Conservation (phyloP, 192 early-diverging fungal species). For the Helicostylum pulchrum region DNA sequence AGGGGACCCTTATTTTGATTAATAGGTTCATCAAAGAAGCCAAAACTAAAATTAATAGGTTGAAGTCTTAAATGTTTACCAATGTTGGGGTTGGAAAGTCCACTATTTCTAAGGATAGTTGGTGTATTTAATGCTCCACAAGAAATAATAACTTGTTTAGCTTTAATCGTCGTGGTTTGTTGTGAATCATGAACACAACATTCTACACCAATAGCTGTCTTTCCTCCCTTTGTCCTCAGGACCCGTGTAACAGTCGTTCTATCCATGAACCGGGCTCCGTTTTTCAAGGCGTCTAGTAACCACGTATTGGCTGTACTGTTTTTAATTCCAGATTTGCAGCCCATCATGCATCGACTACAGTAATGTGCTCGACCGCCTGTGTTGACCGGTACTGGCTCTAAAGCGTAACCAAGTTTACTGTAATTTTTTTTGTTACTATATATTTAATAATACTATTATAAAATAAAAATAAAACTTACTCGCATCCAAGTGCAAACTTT, state of each 20-base stretch:
- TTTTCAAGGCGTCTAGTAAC: slow-evolving; percentile 61
- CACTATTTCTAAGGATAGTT: slow-evolving; percentile 56
- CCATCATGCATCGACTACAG: slow-evolving; percentile 64
- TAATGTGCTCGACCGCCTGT: slow-evolving; percentile 47
- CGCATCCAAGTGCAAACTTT: slow-evolving; percentile 62
- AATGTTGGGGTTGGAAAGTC: slow-evolving; percentile 68
- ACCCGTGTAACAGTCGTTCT: slow-evolving; percentile 55
- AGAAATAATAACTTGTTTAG: slow-evolving; percentile 57
- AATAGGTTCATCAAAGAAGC: slow-evolving; percentile 55
- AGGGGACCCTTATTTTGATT: slow-evolving; percentile 55
- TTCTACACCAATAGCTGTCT: slow-evolving; percentile 55
- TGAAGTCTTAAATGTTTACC: slow-evolving; percentile 66
- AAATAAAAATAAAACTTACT: slow-evolving; percentile 16
- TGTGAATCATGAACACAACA: slow-evolving; percentile 21
- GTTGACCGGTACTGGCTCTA: slow-evolving; percentile 65
- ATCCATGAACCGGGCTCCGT: slow-evolving; percentile 62
- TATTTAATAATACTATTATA: not conserved
- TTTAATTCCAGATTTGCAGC: slow-evolving; percentile 69
- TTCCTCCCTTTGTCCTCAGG: slow-evolving; percentile 44
- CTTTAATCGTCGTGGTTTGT: slow-evolving; percentile 39
- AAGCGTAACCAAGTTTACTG: slow-evolving; percentile 55
- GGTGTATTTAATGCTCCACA: slow-evolving; percentile 67
- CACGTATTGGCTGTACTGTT: slow-evolving; percentile 66
- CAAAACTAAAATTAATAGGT: slow-evolving; percentile 60
- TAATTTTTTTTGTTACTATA: not conserved